phyloP scores from a whole-genome alignment of 2,329 filamentous ascomycete species.

The Amauroascus verrucosus region DNA sequence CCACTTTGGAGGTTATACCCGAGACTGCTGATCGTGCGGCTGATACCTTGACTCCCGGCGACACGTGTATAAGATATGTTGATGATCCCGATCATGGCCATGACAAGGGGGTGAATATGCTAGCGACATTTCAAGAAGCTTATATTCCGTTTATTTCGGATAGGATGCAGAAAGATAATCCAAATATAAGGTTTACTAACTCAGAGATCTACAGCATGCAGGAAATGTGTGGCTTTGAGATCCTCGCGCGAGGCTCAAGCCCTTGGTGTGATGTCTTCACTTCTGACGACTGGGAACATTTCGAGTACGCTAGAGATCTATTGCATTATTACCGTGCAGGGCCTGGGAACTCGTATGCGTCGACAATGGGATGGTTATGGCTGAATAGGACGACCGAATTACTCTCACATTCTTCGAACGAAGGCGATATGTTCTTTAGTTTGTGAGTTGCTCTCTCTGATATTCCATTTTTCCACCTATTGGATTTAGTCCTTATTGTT shows the following conservation, averaged over 20 bases:
- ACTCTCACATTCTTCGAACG: constrained; percentile 36
- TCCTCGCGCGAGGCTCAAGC: constrained; percentile 43
- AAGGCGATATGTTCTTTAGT: constrained; percentile 46
- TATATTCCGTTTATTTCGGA: constrained; percentile 41
- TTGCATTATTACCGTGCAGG: constrained; percentile 51
- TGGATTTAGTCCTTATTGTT: not conserved
- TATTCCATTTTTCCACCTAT: constrained; percentile 2
- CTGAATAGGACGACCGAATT: constrained; percentile 47
- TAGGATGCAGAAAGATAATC: constrained; percentile 37
- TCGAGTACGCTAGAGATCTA: constrained; percentile 50
- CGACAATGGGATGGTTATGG: constrained; percentile 49
- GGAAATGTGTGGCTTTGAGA: constrained; percentile 53
- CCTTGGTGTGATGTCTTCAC: constrained; percentile 50
- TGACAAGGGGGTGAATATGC: constrained; percentile 41
- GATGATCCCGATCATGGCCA: constrained; percentile 37
- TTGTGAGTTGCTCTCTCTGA: constrained; percentile 40
- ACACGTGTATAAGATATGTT: constrained; percentile 34
- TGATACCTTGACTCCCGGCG: constrained; percentile 48
- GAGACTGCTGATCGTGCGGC: constrained; percentile 42
- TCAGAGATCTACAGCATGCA: constrained; percentile 50
- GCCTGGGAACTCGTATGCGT: constrained; percentile 46
- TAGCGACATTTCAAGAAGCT: constrained; percentile 37
- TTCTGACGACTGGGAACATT: constrained; percentile 43
- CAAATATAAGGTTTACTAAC: constrained; percentile 35
- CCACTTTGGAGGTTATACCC: constrained; percentile 44